Base-by-base conservation (phyloP, 2,329 filamentous ascomycete genomes). In the Helicocarpus griseus region DNA sequence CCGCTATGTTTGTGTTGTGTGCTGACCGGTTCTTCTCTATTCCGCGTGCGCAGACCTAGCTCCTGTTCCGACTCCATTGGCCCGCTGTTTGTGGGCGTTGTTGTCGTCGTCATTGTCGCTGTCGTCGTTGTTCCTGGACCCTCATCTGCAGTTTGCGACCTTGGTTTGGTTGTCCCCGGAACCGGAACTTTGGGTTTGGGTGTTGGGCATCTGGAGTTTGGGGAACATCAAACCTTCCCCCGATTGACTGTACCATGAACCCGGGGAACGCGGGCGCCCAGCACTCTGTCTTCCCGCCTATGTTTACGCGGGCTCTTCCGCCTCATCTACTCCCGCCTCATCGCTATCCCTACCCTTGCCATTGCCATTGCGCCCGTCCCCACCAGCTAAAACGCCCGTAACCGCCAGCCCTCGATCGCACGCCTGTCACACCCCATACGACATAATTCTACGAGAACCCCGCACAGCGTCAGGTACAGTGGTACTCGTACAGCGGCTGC, bases 181-280 rank as follows among this genome's bases (percentile, higher is more conserved):
- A 22, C 11, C 22, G 3, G 28, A 22, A 13, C 17, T 17, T 17
- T 28, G 24, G 41, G 26, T 17, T 24, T 44, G 17, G 26, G 41
- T n/a, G n/a, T n/a, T 35, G 3, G 28, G 24, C 24, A 29, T 17
- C 17, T 28, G 24, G 41, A 29, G 7, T 24, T 44, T 29, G 26
- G 41, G n/a, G n/a, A n/a, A 14, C 7, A n/a, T 8, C 11, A n/a
- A 47, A 36, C 22, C 44, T 47, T 43, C 22, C 47, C 35, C 35
- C 47, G 21, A 38, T 22, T 19, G n/a, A n/a, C n/a, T n/a, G n/a
- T 39, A 49, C 47, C 33, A 49, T 49, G 47, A 49, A 29, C 35
- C 35, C 39, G 47, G 47, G 33, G 33, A 38, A 38, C n/a, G 47
- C 22, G 9, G 17, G 35, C 35, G 28, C 39, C 26, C 13, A 49